Evolutionary conservation across 2,329 filamentous ascomycete species (phyloP), one percentile per base, ranked within the genome.

Genomic region (Apiospora arundinis): DNA sequence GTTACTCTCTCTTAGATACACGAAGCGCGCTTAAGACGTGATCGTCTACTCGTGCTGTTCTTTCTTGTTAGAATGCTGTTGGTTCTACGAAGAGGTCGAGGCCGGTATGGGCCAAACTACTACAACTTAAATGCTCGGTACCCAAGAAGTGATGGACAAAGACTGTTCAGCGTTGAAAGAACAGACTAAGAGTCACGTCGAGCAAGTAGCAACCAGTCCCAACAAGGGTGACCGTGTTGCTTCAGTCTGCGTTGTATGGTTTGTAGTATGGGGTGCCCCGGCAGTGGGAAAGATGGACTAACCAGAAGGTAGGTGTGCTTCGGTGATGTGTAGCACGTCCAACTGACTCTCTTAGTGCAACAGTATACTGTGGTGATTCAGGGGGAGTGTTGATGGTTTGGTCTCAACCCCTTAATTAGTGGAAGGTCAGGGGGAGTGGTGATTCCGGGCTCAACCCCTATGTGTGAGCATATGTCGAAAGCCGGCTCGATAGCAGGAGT

Each of bases 141-240:
- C 14, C 32, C 11, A 63, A 12, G 52, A 40, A 40, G 9, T 12
- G 18, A 7, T 40, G 0, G 56, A 63, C 56, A 63, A 63, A n/a
- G 56, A 14, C 11, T n/a, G 21, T 23, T 11, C 21, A 40, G 37
- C 56, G 8, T 18, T 40, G 7, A 40, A 63, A 63, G 56, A 40
- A 63, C 56, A n/a, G 28, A 63, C 32, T 11, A n/a, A 63, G 28
- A 40, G 56, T 63, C 56, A 63, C 37, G 18, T 40, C 56, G 56
- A 63, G 32, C 21, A 63, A 63, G 4, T 2, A 21, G 2, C 1
- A 40, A 63, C n/a, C 56, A 40, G 32, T n/a, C 18, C 4, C 11
- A 12, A 28, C 32, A 40, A 32, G 9, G 8, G n/a, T 63, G 56
- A 40, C 56, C 40, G 21, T 40, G 32, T n/a, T 60, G 8, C 16